Conservation (phyloP, 371 early-diverging fungal genomes). For the Lichtheimia hyalospora region DNA sequence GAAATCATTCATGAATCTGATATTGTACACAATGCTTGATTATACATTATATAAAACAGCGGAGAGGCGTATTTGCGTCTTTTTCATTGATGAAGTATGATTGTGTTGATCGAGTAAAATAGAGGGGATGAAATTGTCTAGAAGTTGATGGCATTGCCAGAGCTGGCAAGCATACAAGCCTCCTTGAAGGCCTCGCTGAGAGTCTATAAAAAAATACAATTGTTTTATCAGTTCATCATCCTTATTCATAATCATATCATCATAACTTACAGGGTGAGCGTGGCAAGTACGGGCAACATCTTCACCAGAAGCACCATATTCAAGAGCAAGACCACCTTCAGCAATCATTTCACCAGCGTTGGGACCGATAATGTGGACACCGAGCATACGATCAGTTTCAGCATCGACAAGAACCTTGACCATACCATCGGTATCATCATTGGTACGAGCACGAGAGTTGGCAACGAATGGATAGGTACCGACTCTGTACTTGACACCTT, state of each 20-base stretch:
- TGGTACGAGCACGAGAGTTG: slow-evolving; percentile 98
- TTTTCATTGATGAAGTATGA: background rate
- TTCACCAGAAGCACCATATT: slow-evolving; percentile 95
- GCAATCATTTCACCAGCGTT: slow-evolving; percentile 99
- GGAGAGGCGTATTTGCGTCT: background rate
- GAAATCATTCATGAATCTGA: slow-evolving; percentile 10
- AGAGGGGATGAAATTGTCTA: slow-evolving; percentile 26
- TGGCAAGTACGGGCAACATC: slow-evolving; percentile 98
- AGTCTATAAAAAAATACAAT: slow-evolving; percentile 40
- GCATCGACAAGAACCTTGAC: slow-evolving; percentile 96
- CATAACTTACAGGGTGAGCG: slow-evolving; percentile 81
- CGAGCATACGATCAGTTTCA: slow-evolving; percentile 94
- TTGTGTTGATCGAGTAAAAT: background rate
- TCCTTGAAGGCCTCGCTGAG: slow-evolving; percentile 98
- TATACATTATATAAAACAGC: background rate
- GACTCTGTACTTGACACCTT: slow-evolving; percentile 82
- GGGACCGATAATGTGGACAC: slow-evolving; percentile 97
- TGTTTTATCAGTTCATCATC: background rate
- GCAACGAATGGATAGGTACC: slow-evolving; percentile 96
- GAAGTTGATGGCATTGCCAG: slow-evolving; percentile 69
- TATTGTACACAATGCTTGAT: slow-evolving; percentile 1
- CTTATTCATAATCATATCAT: slow-evolving; percentile 2
- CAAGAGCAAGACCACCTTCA: slow-evolving; percentile 96
- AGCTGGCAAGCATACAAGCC: slow-evolving; percentile 87
- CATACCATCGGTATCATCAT: slow-evolving; percentile 91